These are phyloP conservation scores for Leucogyrophana mollusca DNA, from an alignment of 768 basidiomycete species.

Conservation along the genomic window DNA sequence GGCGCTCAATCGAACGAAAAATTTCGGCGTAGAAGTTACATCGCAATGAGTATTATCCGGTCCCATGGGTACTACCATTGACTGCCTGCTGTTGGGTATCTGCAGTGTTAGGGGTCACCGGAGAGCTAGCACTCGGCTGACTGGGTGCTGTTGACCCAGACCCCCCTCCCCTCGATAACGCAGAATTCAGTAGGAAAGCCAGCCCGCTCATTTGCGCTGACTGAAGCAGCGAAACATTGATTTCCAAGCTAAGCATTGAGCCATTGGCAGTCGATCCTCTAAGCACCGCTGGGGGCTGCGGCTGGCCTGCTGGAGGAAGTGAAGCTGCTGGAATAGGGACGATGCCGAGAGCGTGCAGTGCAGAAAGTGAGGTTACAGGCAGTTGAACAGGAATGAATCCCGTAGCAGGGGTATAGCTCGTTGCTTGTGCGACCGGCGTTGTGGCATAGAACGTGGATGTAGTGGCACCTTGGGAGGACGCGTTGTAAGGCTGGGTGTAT, in stretches of 20 bases:
- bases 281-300: slow-evolving; percentile 74
- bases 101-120: no score
- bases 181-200: slow-evolving; percentile 66
- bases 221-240: slow-evolving; percentile 74
- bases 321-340: slow-evolving; percentile 62
- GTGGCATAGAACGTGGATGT: slow-evolving; percentile 25
- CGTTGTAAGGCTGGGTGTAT: slow-evolving; percentile 57
- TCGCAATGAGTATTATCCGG: slow-evolving; percentile 25
- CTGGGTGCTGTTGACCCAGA: slow-evolving; percentile 8
- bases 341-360: slow-evolving; percentile 72
- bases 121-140: slow-evolving; percentile 10
- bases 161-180: slow-evolving; percentile 50
- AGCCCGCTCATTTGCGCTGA: slow-evolving; percentile 76
- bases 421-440: slow-evolving; percentile 28
- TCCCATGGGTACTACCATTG: slow-evolving; percentile 4
- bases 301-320: slow-evolving; percentile 50
- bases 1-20: no score
- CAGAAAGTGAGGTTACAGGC: slow-evolving; percentile 54
- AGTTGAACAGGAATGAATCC: slow-evolving; percentile 63
- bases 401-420: slow-evolving; percentile 30
- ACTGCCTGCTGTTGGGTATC: no score
- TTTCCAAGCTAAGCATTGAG: slow-evolving; percentile 70
- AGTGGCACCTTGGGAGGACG: slow-evolving; percentile 16
- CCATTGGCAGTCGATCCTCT: slow-evolving; percentile 72
- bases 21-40: no score